Evolutionary conservation across 495 filamentous ascomycete species (phyloP).

Genomic region (Aspergillus bertholletiae): DNA sequence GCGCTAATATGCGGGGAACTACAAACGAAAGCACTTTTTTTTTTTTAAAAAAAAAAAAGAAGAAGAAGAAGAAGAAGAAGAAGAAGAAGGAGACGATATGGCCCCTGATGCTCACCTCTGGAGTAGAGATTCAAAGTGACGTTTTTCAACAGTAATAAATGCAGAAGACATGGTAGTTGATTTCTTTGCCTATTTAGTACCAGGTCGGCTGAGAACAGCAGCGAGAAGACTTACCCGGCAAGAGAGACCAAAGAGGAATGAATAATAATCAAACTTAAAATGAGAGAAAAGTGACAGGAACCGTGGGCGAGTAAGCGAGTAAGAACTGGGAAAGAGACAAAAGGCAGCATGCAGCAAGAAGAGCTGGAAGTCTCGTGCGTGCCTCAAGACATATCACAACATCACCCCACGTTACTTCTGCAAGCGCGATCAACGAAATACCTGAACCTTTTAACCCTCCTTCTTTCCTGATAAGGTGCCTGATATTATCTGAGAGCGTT

Average conservation of each 20-base stretch:
- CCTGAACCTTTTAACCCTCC: background rate
- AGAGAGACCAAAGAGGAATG: background rate
- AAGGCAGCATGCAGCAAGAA: background rate
- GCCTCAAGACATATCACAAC: constrained; percentile 6
- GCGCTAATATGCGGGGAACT: too few species aligned
- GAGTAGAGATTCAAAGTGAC: constrained; percentile 50
- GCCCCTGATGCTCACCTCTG: constrained; percentile 33
- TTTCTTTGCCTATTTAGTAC: too few species aligned
- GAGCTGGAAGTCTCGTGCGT: constrained; percentile 1
- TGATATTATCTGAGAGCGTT: background rate
- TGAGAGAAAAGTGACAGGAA: background rate
- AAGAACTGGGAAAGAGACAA: background rate
- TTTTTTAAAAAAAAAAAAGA: too few species aligned
- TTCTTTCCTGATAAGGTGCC: background rate
- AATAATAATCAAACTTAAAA: background rate
- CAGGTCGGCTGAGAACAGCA: background rate
- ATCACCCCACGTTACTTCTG: constrained; percentile 15
- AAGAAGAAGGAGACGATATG: too few species aligned
- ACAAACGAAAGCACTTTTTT: too few species aligned
- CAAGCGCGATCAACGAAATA: constrained; percentile 9
- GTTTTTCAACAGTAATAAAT: constrained; percentile 49
- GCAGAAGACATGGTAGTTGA: constrained; percentile 9
- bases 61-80: too few species aligned
- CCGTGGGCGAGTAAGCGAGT: background rate
- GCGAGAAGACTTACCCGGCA: background rate